Evolutionary conservation across 768 basidiomycete genomes (phyloP).

Genomic region (Mycena metata): DNA sequence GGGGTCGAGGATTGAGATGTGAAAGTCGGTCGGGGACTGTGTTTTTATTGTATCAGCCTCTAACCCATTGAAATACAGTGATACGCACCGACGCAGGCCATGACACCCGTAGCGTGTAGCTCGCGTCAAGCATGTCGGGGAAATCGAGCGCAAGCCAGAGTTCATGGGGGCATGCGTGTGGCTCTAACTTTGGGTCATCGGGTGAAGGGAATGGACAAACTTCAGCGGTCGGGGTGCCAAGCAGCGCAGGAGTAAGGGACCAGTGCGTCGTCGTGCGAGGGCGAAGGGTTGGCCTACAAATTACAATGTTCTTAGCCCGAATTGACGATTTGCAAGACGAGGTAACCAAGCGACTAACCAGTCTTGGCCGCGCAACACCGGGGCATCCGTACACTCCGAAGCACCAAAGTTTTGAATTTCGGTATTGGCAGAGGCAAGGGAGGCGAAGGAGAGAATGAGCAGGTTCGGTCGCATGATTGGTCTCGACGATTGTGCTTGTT

Average conservation of each 20-base stretch:
- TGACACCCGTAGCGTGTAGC: constrained; percentile 52
- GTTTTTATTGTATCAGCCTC: no score
- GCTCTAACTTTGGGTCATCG: constrained; percentile 6
- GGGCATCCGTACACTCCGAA: not conserved
- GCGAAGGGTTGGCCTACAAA: constrained; percentile 6
- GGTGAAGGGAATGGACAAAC: constrained; percentile 47
- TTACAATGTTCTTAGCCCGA: not conserved
- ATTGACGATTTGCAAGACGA: no score
- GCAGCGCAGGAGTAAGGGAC: constrained; percentile 45
- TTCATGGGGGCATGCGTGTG: constrained; percentile 45
- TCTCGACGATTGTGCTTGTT: no score
- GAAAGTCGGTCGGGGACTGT: constrained; percentile 60
- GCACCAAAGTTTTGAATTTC: constrained; percentile 36
- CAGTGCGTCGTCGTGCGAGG: constrained; percentile 17
- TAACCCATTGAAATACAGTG: not conserved
- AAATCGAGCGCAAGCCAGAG: constrained; percentile 53
- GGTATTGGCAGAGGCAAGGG: constrained; percentile 29
- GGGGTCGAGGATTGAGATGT: constrained; percentile 50
- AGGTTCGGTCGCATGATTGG: no score
- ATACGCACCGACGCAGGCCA: constrained; percentile 54
- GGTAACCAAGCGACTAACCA: constrained; percentile 14
- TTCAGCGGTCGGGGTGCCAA: constrained; percentile 47
- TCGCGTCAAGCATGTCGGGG: constrained; percentile 35
- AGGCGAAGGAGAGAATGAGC: not conserved
- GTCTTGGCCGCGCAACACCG: not conserved